Conservation (phyloP, 495 filamentous ascomycete species). For the Penicillium soppii region DNA sequence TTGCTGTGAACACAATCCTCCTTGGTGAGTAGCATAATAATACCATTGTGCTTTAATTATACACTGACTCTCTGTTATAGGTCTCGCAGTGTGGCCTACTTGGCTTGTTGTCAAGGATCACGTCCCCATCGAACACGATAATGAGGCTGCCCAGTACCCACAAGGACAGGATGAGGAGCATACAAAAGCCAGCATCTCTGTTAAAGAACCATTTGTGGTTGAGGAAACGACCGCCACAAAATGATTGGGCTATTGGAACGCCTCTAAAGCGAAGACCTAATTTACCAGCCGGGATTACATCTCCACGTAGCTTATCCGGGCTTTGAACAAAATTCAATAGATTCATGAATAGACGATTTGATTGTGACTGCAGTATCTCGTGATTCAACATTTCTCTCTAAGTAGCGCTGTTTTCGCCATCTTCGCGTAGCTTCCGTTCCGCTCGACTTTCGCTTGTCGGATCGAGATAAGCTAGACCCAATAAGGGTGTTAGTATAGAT, state of each 20-base stretch:
- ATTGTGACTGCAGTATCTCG: no score
- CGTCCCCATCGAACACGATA: constrained; percentile 18
- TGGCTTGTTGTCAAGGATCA: constrained; percentile 25
- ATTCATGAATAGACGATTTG: background rate
- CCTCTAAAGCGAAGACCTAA: no score
- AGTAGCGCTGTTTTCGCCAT: no score
- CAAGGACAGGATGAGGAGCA: constrained; percentile 14
- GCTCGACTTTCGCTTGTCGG: constrained; percentile 46
- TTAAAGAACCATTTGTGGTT: background rate
- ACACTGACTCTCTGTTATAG: constrained; percentile 2
- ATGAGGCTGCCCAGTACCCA: background rate
- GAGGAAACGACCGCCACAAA: background rate
- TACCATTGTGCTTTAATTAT: background rate
- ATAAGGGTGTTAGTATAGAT: background rate
- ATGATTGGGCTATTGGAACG: background rate
- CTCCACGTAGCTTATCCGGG: background rate
- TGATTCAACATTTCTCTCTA: no score
- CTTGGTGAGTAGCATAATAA: constrained; percentile 34
- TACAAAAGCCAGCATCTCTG: background rate
- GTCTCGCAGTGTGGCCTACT: constrained; percentile 25
- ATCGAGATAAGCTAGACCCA: constrained; percentile 53
- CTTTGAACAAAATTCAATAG: background rate
- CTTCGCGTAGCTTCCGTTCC: background rate
- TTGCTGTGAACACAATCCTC: constrained; percentile 50
- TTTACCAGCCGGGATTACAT: background rate